These are phyloP conservation scores for Daldinia sp. DNA, from an alignment of 2,329 filamentous ascomycete genomes.

Conservation along the genomic window DNA sequence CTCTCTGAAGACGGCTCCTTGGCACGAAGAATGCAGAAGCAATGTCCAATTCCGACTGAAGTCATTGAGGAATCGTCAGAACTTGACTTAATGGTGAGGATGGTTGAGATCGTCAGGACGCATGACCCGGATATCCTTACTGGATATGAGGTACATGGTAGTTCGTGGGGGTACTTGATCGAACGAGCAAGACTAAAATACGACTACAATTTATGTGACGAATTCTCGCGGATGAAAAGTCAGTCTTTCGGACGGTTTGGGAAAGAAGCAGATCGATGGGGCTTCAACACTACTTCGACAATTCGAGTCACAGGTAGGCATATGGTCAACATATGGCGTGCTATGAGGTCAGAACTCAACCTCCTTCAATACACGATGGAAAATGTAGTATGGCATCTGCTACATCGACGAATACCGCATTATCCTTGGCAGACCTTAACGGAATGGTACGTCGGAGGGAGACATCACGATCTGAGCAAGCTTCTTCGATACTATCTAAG, in stretches of 20 bases:
- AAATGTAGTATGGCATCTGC: conserved; percentile 90
- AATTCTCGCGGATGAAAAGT: conserved; percentile 88
- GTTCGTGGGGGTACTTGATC: conserved; percentile 95
- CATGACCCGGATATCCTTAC: conserved; percentile 93
- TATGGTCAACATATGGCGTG: conserved; percentile 97
- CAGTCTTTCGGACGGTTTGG: conserved; percentile 86
- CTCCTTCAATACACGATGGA: conserved; percentile 96
- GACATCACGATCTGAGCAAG: conserved; percentile 76
- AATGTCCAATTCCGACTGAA: conserved; percentile 68
- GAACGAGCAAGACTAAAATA: conserved; percentile 88
- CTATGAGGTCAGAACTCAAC: conserved; percentile 93
- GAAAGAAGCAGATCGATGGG: conserved; percentile 90
- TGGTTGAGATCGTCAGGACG: conserved; percentile 85
- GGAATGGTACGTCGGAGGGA: conserved; percentile 80
- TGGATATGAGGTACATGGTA: conserved; percentile 93
- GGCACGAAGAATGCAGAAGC: conserved; percentile 70
- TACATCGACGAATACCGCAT: conserved; percentile 89
- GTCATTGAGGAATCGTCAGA: conserved; percentile 83
- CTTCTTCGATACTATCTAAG: conserved; percentile 82
- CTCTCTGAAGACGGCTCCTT: conserved; percentile 73
- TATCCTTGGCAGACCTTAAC: conserved; percentile 85
- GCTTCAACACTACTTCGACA: conserved; percentile 92
- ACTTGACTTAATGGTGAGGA: conserved; percentile 83
- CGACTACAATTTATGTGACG: conserved; percentile 90
- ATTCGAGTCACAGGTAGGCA: conserved; percentile 94